Evolutionary conservation across 2,329 filamentous ascomycete genomes (phyloP), one percentile per base, ranked within the genome.

Genomic region (Daldinia sp.): DNA sequence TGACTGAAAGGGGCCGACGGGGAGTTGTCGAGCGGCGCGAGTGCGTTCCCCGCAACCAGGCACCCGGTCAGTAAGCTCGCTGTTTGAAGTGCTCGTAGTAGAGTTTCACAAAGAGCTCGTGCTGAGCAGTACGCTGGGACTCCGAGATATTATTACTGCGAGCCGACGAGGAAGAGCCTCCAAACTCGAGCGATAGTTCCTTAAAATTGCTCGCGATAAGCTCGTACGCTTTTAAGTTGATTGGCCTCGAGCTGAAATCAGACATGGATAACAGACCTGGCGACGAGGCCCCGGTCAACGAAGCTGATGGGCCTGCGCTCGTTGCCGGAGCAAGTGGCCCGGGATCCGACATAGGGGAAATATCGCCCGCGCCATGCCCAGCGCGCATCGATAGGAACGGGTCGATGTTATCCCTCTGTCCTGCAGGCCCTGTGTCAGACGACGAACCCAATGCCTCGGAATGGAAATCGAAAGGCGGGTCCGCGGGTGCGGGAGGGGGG

Each of bases 161-260:
- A 4, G 43, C 45, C 34, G 52, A 11, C 11, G 51, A 13, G 8
- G 53, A 48, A 2, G 17, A 41, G 11, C 41, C 49, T 3, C 58
- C 60, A 3, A 52, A 35, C n/a, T 67, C 58, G 25, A 62, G 39
- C 5, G 30, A 49, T 4, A 61, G 32, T 17, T 67, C 63, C 52
- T 67, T 58, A 56, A 71, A 67, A 17, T 56, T 29, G 9, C 61
- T 63, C 4, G 64, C 63, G 43, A 68, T 64, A 3, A 66, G 32
- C 35, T 70, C 66, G 60, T 71, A 70, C 11, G 58, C 61, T 43
- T 60, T 69, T 1, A 67, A 41, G 41, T 71, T 68, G 29, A 67
- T 69, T 6, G 64, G 63, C 10, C 48, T 47, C 10, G 52, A 59
- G 11, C 60, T 43, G 35, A 57, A 55, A n/a, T 58, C 60, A 7